Evolutionary conservation across 2,329 filamentous ascomycete genomes (phyloP), one percentile per base, ranked within the genome.

Genomic region (Bipolaris cookei): DNA sequence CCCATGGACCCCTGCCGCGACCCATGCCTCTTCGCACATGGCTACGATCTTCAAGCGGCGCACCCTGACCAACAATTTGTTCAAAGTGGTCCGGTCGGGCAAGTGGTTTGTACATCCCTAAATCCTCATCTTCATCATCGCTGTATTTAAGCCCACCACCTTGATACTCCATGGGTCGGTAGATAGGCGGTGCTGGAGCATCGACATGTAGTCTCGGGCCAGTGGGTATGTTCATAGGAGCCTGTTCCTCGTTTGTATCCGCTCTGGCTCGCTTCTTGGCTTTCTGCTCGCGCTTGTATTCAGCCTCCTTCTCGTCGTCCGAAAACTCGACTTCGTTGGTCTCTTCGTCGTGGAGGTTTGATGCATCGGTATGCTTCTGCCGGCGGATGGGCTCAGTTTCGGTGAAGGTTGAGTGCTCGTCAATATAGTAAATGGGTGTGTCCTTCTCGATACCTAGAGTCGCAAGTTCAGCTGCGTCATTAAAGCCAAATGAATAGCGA

Each of bases 271-370:
- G 79, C 78, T 82, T 81, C 74, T 84, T 82, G 82, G 87, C 88
- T 81, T 88, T 87, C 63, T 72, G 61, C 59, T 72, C 68, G 51
- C 74, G 74, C 69, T 79, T 96, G 73, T 92, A 87, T 67, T 92
- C 91, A 6, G 90, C 89, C 77, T 99, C 95, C 66, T 91, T 90
- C 77, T 99, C 95, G 69, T 99, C 95, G 66, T 99, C 95, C 0
- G 94, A 97, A 75, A 98, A 98, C 72, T 98, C 95, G 66, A 92
- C 85, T 73, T 98, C 94, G 35, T 96, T 91, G 30, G 90, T 84
- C 78, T 98, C 94, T 75, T 99, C 95, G 66, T 98, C 95, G 76
- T 97, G 90, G 52, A 97, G 84, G 73, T 98, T 98, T 49, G 92
- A 96, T 7, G 95, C 94, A 76, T 99, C 95, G 8, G 92, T 95